phyloP scores from a whole-genome alignment of 2,329 filamentous ascomycete species.

The Teratosphaeria pseudoeucalypti region DNA sequence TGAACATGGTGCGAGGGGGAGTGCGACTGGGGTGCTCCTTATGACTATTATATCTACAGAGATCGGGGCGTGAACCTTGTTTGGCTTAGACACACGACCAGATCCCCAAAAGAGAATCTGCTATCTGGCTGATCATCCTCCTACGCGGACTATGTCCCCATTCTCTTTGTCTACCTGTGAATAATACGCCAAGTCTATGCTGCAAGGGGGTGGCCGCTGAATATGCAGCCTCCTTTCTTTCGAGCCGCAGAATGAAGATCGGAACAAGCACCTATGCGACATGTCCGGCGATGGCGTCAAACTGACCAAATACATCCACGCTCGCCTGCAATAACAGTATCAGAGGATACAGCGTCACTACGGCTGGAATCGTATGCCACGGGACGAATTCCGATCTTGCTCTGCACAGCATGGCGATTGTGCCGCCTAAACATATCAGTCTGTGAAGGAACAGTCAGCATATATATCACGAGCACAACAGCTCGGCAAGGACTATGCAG shows the following conservation, averaged over 20 bases:
- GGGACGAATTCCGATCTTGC: conserved; percentile 12
- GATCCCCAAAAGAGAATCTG: not conserved
- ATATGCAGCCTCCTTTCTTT: too few relatives aligned
- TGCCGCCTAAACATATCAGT: conserved; percentile 8
- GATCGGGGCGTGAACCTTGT: not conserved
- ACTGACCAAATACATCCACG: conserved; percentile 11
- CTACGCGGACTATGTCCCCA: not conserved
- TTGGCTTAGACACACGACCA: not conserved
- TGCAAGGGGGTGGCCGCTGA: too few relatives aligned
- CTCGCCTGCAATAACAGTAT: conserved; percentile 6
- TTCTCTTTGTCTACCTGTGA: too few relatives aligned
- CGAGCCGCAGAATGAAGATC: too few relatives aligned
- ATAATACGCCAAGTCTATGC: too few relatives aligned
- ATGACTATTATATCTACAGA: not conserved
- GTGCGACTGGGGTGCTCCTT: not conserved
- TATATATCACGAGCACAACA: not conserved
- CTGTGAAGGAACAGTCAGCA: conserved; percentile 4
- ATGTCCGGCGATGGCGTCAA: not conserved
- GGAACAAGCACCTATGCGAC: too few relatives aligned
- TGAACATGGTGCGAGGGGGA: not conserved
- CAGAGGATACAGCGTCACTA: conserved; percentile 8
- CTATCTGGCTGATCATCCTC: not conserved
- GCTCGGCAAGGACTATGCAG: not conserved
- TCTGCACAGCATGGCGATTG: conserved; percentile 8
- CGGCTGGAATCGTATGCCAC: conserved; percentile 7